These are phyloP conservation scores for Candida anglica DNA, from an alignment of 805 yeast genomes.

Conservation along the genomic window DNA sequence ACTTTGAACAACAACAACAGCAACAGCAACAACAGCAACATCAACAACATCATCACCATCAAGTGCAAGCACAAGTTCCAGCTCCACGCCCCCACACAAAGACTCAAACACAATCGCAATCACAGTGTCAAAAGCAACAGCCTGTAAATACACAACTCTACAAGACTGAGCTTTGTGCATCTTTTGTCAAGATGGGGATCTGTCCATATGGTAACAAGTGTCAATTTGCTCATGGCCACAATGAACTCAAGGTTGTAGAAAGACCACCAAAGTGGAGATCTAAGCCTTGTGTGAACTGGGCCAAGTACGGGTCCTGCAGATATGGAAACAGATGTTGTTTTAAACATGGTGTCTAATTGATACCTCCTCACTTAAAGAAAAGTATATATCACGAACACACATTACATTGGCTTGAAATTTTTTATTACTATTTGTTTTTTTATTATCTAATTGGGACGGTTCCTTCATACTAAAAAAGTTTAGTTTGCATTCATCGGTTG, in stretches of 20 bases:
- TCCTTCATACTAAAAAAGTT: too few species aligned
- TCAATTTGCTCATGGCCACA: conserved; percentile 89
- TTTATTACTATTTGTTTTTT: not conserved
- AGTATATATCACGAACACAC: not conserved
- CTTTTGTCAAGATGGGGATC: conserved; percentile 58
- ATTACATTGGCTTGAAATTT: not conserved
- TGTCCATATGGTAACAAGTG: conserved; percentile 92
- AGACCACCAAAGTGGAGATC: conserved; percentile 85
- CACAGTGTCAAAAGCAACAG: conserved; percentile 9
- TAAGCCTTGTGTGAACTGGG: conserved; percentile 88
- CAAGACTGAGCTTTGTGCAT: conserved; percentile 87
- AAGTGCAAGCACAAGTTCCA: conserved; percentile 10
- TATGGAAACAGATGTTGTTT: conserved; percentile 92
- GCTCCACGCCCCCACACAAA: not conserved
- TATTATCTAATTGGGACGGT: too few species aligned
- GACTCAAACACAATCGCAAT: not conserved
- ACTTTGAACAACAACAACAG: conserved; percentile 14
- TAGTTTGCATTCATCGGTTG: too few species aligned
- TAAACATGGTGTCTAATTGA: conserved; percentile 56
- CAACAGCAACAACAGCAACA: conserved; percentile 7
- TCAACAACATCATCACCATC: conserved; percentile 8
- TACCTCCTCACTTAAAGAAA: not conserved
- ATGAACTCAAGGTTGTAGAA: conserved; percentile 68
- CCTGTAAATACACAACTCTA: conserved; percentile 62
- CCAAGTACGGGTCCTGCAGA: conserved; percentile 74